phyloP scores from a whole-genome alignment of 2,329 filamentous ascomycete species.

The Lanzia echinophila region DNA sequence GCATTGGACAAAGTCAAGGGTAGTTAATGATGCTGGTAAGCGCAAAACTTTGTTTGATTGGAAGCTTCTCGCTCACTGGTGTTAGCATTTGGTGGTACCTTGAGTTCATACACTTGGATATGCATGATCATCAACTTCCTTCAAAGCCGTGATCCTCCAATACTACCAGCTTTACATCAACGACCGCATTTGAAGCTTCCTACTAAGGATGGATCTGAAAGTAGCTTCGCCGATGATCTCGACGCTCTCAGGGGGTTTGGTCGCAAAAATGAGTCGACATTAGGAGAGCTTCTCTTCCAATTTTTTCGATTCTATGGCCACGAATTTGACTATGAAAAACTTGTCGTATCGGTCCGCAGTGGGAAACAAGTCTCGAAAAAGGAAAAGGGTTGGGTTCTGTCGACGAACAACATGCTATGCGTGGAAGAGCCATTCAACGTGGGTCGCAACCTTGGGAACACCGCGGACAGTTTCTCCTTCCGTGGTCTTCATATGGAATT shows the following conservation, averaged over 20 bases:
- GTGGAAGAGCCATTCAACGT: conserved; percentile 97
- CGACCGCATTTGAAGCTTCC: conserved; percentile 55
- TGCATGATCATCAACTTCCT: conserved; percentile 97
- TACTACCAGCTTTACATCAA: conserved; percentile 81
- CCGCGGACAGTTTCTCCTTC: conserved; percentile 91
- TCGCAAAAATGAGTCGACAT: conserved; percentile 68
- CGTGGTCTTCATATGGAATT: conserved; percentile 85
- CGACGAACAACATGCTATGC: conserved; percentile 76
- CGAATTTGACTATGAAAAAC: conserved; percentile 82
- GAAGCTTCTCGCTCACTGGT: conserved; percentile 14
- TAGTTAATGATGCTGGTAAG: conserved; percentile 94
- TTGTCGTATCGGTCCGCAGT: conserved; percentile 76
- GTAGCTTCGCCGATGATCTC: conserved; percentile 82
- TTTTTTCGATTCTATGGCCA: conserved; percentile 95
- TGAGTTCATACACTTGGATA: conserved; percentile 99
- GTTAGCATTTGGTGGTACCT: conserved; percentile 79
- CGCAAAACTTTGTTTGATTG: conserved; percentile 33
- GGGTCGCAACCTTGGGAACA: conserved; percentile 85
- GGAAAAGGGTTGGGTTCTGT: conserved; percentile 82
- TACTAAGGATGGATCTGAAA: conserved; percentile 57
- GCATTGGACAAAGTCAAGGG: conserved; percentile 88
- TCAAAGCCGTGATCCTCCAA: conserved; percentile 75
- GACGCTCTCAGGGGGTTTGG: conserved; percentile 69
- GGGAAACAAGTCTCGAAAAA: conserved; percentile 73
- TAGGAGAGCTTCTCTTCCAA: conserved; percentile 83